Base-by-base conservation (phyloP, 257 asterid genomes). In the Perilla frutescens region DNA sequence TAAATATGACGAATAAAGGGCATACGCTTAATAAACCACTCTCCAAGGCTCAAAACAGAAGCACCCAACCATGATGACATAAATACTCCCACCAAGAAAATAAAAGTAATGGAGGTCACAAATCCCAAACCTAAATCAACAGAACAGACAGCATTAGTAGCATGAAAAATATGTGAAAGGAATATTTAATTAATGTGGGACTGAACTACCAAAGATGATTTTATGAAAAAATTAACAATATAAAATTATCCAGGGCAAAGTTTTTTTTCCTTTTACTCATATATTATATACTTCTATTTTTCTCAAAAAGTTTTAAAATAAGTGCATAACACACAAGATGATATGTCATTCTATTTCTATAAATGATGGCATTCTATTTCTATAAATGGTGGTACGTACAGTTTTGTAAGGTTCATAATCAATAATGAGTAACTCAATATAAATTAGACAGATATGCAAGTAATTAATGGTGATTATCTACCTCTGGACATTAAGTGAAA, bases 31-130 rank as follows among this genome's bases (percentile, higher is more conserved):
- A 89, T 89, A 74, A 85, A 89, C 96, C 96, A 89, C 80, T 89
- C 96, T 41, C 96, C 93, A 26, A 89, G 87, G 80, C 86, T 79
- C 81, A 89, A 77, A 65, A 87, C 84, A 62, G 96, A 87, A 77
- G 93, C 75, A 62, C 96, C 96, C 85, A 89, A 68, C 96, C 96
- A 89, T 15, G 96, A 89, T 40, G 96, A 89, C 92, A 87, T 87
- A 80, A 89, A 89, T 56, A 89, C 90, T 76, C 96, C 96, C 68
- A 87, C 90, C 86, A 89, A 84, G 87, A 89, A 89, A 68, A 87
- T 87, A 70, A 89, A 89, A 55, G 92, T 84, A 66, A 89, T 81
- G 66, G 96, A 89, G 41, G 96, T 89, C 41, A 89, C 76, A 58
- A 89, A 89, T 77, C 96, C 96, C 57, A 89, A 89, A 78, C 96